Percentiles rank a stretch among this genome's conserved stretches.
Conservation (phyloP, 257 asterid species). For the Asclepias syriaca region DNA sequence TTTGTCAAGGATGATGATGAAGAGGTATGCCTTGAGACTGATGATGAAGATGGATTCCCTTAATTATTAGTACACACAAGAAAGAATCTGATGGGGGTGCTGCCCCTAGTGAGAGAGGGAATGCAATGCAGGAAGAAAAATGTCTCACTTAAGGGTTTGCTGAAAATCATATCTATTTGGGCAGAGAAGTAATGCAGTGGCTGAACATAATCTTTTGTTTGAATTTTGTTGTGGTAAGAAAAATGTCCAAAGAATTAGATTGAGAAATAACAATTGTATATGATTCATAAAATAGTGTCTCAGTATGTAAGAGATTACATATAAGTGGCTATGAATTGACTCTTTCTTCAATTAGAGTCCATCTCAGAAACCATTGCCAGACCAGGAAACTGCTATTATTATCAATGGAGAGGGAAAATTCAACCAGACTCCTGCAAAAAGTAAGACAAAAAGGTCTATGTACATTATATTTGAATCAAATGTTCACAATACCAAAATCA, state of each 20-base stretch:
- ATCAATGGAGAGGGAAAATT: background rate
- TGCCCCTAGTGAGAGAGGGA: too few relatives aligned
- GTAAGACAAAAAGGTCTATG: background rate
- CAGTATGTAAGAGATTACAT: too few relatives aligned
- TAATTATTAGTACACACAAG: conserved; percentile 1
- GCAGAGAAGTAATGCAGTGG: background rate
- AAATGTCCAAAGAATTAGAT: background rate
- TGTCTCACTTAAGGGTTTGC: background rate
- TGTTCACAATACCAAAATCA: background rate
- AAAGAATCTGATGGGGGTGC: background rate
- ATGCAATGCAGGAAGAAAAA: background rate
- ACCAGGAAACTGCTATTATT: background rate
- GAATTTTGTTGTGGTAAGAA: background rate
- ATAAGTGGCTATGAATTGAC: background rate
- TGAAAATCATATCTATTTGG: background rate
- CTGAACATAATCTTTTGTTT: background rate
- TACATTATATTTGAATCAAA: background rate
- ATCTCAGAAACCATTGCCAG: background rate
- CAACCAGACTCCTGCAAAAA: background rate
- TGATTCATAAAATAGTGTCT: too few relatives aligned
- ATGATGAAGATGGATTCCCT: conserved; percentile 1
- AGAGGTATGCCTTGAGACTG: conserved; percentile 2
- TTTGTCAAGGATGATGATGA: conserved; percentile 18
- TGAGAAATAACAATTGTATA: too few relatives aligned
- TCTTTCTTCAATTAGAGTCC: background rate